Evolutionary conservation across 2,329 filamentous ascomycete genomes (phyloP).

Genomic region (Esteya vermicola): DNA sequence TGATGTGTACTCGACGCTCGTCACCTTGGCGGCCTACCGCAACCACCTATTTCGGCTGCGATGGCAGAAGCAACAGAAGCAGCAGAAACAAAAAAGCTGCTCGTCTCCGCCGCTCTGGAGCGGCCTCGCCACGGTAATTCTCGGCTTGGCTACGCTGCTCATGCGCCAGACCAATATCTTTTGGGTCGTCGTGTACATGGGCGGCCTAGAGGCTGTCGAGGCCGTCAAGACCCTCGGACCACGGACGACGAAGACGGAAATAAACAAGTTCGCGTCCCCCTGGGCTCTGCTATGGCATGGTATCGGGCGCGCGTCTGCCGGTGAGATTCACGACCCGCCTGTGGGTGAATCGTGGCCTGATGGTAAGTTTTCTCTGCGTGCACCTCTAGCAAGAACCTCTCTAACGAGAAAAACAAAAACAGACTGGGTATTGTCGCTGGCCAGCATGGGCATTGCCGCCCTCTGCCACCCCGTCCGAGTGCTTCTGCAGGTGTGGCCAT

Average conservation of each 20-base stretch:
- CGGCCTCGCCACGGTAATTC: slow-evolving; percentile 29
- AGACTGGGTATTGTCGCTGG: slow-evolving; percentile 41
- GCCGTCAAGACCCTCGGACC: slow-evolving; percentile 26
- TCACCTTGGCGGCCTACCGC: slow-evolving; percentile 57
- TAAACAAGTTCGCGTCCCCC: slow-evolving; percentile 17
- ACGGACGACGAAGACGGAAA: neutral
- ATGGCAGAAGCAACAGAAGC: neutral
- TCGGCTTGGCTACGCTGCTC: slow-evolving; percentile 52
- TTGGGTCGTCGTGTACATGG: slow-evolving; percentile 74
- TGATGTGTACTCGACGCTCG: slow-evolving; percentile 67
- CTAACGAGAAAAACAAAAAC: too few species aligned
- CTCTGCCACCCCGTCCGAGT: slow-evolving; percentile 32
- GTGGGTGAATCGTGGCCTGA: slow-evolving; percentile 31
- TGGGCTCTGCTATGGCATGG: slow-evolving; percentile 23
- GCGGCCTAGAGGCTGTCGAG: slow-evolving; percentile 42
- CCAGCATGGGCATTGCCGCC: slow-evolving; percentile 51
- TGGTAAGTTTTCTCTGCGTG: slow-evolving; percentile 24
- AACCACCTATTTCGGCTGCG: slow-evolving; percentile 30
- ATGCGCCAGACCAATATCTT: slow-evolving; percentile 96
- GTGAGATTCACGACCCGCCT: slow-evolving; percentile 40
- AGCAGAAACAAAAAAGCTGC: too few species aligned
- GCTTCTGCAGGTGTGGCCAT: slow-evolving; percentile 37
- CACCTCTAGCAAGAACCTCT: too few species aligned
- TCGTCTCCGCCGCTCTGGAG: slow-evolving; percentile 19
- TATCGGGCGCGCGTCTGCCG: slow-evolving; percentile 28